phyloP scores from a whole-genome alignment of 1,139 yeast species.

The Pichia sp. region DNA sequence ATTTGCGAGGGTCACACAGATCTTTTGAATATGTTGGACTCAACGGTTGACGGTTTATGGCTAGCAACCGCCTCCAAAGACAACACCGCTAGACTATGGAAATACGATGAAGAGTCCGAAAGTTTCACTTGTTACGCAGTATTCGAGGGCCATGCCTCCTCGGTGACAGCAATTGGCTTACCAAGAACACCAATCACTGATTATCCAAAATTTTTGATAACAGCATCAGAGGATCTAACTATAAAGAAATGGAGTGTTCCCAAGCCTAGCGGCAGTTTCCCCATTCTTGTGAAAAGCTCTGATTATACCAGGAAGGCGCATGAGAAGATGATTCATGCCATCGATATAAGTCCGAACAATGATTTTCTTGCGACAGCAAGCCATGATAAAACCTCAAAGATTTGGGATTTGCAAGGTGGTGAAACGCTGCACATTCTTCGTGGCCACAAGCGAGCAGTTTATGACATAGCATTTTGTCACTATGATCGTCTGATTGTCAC shows the following conservation, averaged over 20 bases:
- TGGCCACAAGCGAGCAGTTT: constrained; percentile 91
- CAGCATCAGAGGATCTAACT: constrained; percentile 88
- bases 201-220: constrained; percentile 68
- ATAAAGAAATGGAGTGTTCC: constrained; percentile 86
- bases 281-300: constrained; percentile 44
- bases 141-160: constrained; percentile 81
- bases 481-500: constrained; percentile 75
- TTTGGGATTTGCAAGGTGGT: constrained; percentile 81
- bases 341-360: constrained; percentile 87
- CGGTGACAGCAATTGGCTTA: constrained; percentile 78
- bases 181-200: constrained; percentile 52
- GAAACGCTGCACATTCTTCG: constrained; percentile 78
- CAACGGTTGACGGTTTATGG: constrained; percentile 79
- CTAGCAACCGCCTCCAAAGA: constrained; percentile 93
- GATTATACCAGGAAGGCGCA: constrained; percentile 93
- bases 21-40: constrained; percentile 74
- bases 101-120: constrained; percentile 39
- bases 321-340: constrained; percentile 88
- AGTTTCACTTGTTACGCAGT: constrained; percentile 53
- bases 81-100: constrained; percentile 80
- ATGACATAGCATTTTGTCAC: constrained; percentile 83
- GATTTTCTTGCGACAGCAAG: constrained; percentile 88
- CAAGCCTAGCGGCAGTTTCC: constrained; percentile 27
- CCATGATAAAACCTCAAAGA: constrained; percentile 87
- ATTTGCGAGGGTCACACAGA: constrained; percentile 81